Evolutionary conservation across 495 filamentous ascomycete species (phyloP).

Genomic region (Penicillium lagena): DNA sequence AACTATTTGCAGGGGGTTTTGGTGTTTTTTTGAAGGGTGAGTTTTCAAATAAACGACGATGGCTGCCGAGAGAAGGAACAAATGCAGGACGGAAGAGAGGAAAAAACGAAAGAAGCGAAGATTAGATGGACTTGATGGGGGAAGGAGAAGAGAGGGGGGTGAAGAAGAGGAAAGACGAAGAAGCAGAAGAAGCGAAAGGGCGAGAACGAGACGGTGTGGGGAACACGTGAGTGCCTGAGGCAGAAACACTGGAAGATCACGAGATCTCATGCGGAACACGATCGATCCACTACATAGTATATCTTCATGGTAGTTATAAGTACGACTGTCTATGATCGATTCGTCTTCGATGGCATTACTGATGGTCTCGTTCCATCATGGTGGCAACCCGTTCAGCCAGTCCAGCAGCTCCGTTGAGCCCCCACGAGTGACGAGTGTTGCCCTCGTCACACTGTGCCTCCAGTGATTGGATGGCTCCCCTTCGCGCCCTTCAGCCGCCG

Average conservation of each 20-base stretch:
- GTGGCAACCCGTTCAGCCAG: too few species aligned
- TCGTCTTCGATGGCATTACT: too few species aligned
- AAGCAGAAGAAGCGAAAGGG: slow-evolving; percentile 16
- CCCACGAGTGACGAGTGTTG: too few species aligned
- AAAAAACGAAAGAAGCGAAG: slow-evolving; percentile 28
- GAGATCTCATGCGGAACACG: too few species aligned
- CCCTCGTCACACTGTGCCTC: too few species aligned
- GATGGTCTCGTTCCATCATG: too few species aligned
- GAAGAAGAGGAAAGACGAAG: background rate
- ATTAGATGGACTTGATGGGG: slow-evolving; percentile 17
- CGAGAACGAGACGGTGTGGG: slow-evolving; percentile 22
- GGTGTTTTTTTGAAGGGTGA: background rate
- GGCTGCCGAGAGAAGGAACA: slow-evolving; percentile 28
- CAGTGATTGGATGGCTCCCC: too few species aligned
- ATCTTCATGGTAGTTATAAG: too few species aligned
- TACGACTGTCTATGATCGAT: too few species aligned
- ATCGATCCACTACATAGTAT: too few species aligned
- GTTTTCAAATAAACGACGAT: slow-evolving; percentile 12
- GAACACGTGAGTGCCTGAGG: slow-evolving; percentile 11
- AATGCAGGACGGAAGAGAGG: slow-evolving; percentile 20
- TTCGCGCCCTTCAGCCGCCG: too few species aligned
- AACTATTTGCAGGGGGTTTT: slow-evolving; percentile 15
- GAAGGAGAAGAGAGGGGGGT: slow-evolving; percentile 8
- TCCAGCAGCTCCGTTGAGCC: too few species aligned
- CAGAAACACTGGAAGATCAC: background rate